phyloP scores from a whole-genome alignment of 2,329 filamentous ascomycete genomes.

The Cercospora zeina region DNA sequence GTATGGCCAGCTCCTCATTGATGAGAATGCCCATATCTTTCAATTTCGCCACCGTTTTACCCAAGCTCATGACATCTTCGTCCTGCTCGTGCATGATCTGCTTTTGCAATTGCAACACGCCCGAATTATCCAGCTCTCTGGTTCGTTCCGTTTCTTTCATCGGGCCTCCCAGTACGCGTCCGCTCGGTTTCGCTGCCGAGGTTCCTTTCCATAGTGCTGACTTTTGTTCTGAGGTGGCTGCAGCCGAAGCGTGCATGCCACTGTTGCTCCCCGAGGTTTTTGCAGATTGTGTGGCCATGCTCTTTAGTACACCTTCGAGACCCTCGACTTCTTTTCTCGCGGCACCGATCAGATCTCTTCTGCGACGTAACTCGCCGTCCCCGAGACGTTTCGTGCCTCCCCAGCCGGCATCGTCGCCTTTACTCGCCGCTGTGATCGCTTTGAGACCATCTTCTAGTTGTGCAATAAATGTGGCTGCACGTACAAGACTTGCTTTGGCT shows the following conservation, averaged over 20 bases:
- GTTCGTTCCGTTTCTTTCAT: conserved; percentile 72
- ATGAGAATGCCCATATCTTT: conserved; percentile 77
- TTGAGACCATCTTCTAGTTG: conserved; percentile 66
- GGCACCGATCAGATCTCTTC: conserved; percentile 68
- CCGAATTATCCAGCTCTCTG: conserved; percentile 72
- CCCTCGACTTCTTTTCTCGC: conserved; percentile 74
- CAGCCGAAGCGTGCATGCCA: conserved; percentile 33
- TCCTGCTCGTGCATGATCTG: conserved; percentile 76
- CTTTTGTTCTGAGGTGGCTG: conserved; percentile 42
- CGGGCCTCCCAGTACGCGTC: conserved; percentile 70
- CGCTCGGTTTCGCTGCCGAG: conserved; percentile 43
- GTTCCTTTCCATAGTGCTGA: conserved; percentile 40
- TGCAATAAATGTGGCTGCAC: conserved; percentile 63
- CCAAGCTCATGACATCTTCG: conserved; percentile 66
- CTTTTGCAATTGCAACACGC: conserved; percentile 71
- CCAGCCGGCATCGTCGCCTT: conserved; percentile 42
- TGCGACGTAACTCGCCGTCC: conserved; percentile 71
- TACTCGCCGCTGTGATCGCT: conserved; percentile 40
- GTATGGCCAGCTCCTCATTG: conserved; percentile 68
- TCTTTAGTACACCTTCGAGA: conserved; percentile 70
- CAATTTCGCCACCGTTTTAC: conserved; percentile 69
- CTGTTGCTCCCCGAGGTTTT: conserved; percentile 28
- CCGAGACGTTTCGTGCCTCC: conserved; percentile 57
- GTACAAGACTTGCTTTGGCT: conserved; percentile 73
- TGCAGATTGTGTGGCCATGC: conserved; percentile 56